Evolutionary conservation across 2,329 filamentous ascomycete genomes (phyloP), one percentile per base, ranked within the genome.

Genomic region (Cordyceps militaris): DNA sequence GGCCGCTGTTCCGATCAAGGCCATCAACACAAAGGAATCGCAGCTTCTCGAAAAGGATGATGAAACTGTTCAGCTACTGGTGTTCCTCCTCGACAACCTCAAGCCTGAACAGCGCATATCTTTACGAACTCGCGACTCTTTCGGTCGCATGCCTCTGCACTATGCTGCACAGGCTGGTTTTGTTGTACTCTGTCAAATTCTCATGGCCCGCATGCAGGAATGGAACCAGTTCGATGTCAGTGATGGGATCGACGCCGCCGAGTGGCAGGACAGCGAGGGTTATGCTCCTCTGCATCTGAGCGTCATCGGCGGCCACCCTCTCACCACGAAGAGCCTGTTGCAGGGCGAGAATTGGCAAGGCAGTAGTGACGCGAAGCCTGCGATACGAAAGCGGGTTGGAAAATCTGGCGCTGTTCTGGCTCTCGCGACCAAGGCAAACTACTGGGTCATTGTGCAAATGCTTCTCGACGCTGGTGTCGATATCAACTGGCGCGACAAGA

Each of bases 151-250:
- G 14, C 91, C 93, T 1, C 78, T 97, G 11, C 93, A 97, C 70
- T 97, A 97, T 68, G 91, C 91, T 3, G 93, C 94, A 0, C 91
- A 97, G 69, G 96, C 95, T 68, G 94, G 94, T 2, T 91, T 97
- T 65, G 89, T 94, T 3, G 83, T 91, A n/a, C 86, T 97, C 10
- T 96, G 91, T 67, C 82, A 96, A 67, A 80, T 92, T 24, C 82
- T 97, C 63, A 92, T 97, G 75, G 85, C 87, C 62, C 87, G 88
- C 66, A 92, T 99, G 85, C 89, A 93, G 68, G 81, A 85, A 24
- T 97, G 93, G 93, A 83, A 82, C 16, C 86, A 95, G 65, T 96
- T 96, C 66, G 82, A 96, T 66, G 85, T 92, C 28, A 83, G 85
- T 36, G 80, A 91, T 61, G 92, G 92, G 10, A 95, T 99, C 51